Conservation (phyloP, 495 filamentous ascomycete species). For the Pseudevernia furfuracea region DNA sequence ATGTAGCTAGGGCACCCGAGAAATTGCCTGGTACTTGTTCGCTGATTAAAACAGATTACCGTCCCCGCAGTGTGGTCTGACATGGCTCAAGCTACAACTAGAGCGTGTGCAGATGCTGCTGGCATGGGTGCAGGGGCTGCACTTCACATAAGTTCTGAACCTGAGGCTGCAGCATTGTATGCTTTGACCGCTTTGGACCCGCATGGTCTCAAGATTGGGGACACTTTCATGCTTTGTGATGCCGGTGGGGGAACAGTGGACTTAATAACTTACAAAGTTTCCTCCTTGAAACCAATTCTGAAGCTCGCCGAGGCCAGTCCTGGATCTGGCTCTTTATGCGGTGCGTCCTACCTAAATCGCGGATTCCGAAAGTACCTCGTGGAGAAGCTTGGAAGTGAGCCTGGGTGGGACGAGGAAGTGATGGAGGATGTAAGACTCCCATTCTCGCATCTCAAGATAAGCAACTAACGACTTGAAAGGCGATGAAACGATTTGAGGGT, state of each 20-base stretch:
- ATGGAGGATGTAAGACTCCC: conserved; percentile 39
- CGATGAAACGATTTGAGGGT: conserved; percentile 22
- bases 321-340: conserved; percentile 59
- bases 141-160: conserved; percentile 64
- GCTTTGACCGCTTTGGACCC: conserved; percentile 60
- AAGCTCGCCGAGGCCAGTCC: conserved; percentile 57
- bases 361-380: conserved; percentile 61
- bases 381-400: conserved; percentile 50
- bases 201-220: conserved; percentile 53
- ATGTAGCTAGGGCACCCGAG: not conserved
- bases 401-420: conserved; percentile 50
- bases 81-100: conserved; percentile 59
- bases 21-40: too few species aligned
- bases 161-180: conserved; percentile 70
- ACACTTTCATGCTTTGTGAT: conserved; percentile 70
- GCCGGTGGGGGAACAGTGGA: conserved; percentile 73
- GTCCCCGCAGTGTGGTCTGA: conserved; percentile 67
- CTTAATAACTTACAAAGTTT: conserved; percentile 48
- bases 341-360: conserved; percentile 63
- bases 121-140: conserved; percentile 53
- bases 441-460: not conserved
- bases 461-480: conserved; percentile 4
- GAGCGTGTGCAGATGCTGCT: conserved; percentile 56
- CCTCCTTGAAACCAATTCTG: conserved; percentile 32
- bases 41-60: conserved; percentile 32